Percentiles rank a stretch among this genome's conserved stretches.
Evolutionary conservation across 192 early-diverging fungal species (phyloP).

Genomic region (Lunasporangiospora selenospora): DNA sequence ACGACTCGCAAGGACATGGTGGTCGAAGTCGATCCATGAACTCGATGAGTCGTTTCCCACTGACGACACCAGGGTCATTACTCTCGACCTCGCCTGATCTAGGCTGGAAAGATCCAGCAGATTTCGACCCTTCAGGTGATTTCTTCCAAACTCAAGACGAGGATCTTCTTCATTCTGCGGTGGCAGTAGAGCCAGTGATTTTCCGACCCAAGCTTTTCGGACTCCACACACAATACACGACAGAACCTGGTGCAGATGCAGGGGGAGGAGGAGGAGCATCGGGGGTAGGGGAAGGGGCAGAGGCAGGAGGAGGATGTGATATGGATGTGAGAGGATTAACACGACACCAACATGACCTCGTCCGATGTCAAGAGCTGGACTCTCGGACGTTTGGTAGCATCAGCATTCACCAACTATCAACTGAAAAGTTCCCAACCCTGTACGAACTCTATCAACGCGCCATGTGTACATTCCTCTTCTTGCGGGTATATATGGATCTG

Average conservation of each 20-base stretch:
- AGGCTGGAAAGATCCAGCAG: too few relatives aligned
- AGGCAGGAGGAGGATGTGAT: not conserved
- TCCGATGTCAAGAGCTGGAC: slow-evolving; percentile 8
- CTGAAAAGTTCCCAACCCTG: slow-evolving; percentile 25
- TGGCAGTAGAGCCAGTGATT: not conserved
- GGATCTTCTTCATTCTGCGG: not conserved
- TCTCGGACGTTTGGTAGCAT: slow-evolving; percentile 2
- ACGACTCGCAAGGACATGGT: too few relatives aligned
- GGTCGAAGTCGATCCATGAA: too few relatives aligned
- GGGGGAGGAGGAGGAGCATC: too few relatives aligned
- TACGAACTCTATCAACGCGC: slow-evolving; percentile 12
- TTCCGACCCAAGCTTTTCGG: slow-evolving; percentile 9
- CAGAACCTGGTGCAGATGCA: too few relatives aligned
- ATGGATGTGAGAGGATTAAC: not conserved
- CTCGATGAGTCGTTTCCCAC: too few relatives aligned
- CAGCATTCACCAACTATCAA: slow-evolving; percentile 13
- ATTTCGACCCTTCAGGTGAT: too few relatives aligned
- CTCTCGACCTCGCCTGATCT: too few relatives aligned
- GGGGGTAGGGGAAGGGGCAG: too few relatives aligned
- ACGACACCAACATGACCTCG: slow-evolving; percentile 6
- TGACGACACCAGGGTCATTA: too few relatives aligned
- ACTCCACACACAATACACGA: slow-evolving; percentile 1
- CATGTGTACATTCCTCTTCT: slow-evolving; percentile 17
- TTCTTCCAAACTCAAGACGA: too few relatives aligned
- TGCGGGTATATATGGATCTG: slow-evolving; percentile 50